Conservation (phyloP, 2,329 filamentous ascomycete species). For the Neonectria coccinea region DNA sequence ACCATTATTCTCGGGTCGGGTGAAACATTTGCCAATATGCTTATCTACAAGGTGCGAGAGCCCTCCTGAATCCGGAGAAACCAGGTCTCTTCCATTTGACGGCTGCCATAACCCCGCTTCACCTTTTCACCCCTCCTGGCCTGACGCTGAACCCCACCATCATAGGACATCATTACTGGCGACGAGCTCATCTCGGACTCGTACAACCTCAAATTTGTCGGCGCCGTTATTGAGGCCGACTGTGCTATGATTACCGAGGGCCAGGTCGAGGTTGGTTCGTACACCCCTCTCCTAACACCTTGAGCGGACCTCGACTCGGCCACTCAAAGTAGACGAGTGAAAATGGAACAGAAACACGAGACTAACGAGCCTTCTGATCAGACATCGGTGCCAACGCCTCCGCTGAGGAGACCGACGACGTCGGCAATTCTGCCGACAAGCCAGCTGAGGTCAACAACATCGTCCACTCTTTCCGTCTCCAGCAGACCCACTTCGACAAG, state of each 20-base stretch:
- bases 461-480: conserved; percentile 90
- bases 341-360: conserved; percentile 3
- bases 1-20: conserved; percentile 12
- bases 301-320: background rate
- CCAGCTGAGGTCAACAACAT: conserved; percentile 95
- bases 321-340: background rate
- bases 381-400: conserved; percentile 97
- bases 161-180: conserved; percentile 85
- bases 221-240: conserved; percentile 86
- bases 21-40: conserved; percentile 59
- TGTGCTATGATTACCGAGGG: conserved; percentile 90
- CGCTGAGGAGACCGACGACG: conserved; percentile 89
- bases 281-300: background rate
- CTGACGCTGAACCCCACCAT: conserved; percentile 47
- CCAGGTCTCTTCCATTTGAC: conserved; percentile 3
- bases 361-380: conserved; percentile 49
- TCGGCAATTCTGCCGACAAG: no score
- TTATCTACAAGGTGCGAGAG: conserved; percentile 75
- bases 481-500: conserved; percentile 85
- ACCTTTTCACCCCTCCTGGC: conserved; percentile 31
- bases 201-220: conserved; percentile 83
- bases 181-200: conserved; percentile 99
- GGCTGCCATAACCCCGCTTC: conserved; percentile 35
- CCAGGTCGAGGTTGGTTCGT: conserved; percentile 77
- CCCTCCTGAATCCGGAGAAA: background rate